A percentile compares a stretch with the other conserved stretches of the same genome.
These are phyloP conservation scores for Phyllosticta citrichinensis DNA, from an alignment of 2,329 filamentous ascomycete species.

Conservation along the genomic window DNA sequence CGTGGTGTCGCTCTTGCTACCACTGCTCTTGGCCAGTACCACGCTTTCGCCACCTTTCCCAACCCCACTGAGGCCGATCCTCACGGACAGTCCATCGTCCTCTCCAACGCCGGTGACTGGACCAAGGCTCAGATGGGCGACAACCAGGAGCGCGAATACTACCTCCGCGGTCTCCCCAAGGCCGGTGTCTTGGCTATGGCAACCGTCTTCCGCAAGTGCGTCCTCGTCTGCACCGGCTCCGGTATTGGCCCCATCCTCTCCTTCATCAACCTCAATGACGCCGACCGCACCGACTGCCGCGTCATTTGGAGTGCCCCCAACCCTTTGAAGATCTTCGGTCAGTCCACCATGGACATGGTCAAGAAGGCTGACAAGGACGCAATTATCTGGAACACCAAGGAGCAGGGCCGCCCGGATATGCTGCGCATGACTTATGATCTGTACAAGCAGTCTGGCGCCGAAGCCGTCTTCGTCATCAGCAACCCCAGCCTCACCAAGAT, in stretches of 20 bases:
- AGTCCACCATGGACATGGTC: constrained; percentile 47
- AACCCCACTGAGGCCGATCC: constrained; percentile 16
- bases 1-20: constrained; percentile 22
- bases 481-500: constrained; percentile 58
- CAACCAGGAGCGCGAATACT: constrained; percentile 20
- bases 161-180: constrained; percentile 20
- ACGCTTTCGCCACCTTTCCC: constrained; percentile 29
- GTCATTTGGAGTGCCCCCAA: constrained; percentile 60
- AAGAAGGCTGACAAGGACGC: constrained; percentile 49
- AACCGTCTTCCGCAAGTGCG: constrained; percentile 20
- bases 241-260: constrained; percentile 30
- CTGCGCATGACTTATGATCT: constrained; percentile 45
- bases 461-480: constrained; percentile 65
- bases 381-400: constrained; percentile 56
- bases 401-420: constrained; percentile 51
- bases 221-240: constrained; percentile 26
- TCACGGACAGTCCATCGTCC: constrained; percentile 20
- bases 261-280: constrained; percentile 42
- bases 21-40: constrained; percentile 24
- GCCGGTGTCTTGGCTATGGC: constrained; percentile 24
- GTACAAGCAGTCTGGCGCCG: constrained; percentile 37
- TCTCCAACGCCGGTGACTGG: constrained; percentile 28
- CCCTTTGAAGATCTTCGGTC: constrained; percentile 54
- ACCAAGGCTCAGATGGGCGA: constrained; percentile 14
- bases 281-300: constrained; percentile 33